Percentiles rank a stretch among this genome's conserved stretches.
Evolutionary conservation across 2,329 filamentous ascomycete genomes (phyloP).

Genomic region (Pseudogymnoascus sp.): DNA sequence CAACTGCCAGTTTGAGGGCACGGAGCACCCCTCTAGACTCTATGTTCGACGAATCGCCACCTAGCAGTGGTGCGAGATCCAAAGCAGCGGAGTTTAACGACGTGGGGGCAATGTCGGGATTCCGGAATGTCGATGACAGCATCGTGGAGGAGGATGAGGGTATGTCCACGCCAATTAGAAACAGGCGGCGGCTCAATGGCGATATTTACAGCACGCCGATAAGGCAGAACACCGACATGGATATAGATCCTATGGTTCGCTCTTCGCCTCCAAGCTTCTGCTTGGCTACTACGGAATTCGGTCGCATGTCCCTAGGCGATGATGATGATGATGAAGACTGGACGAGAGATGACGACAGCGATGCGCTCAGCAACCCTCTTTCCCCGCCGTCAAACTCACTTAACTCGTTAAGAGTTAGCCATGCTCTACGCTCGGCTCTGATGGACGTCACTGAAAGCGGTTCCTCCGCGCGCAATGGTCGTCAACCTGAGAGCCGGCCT

Average conservation of each 20-base stretch:
- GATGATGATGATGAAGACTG: constrained; percentile 60
- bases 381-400: constrained; percentile 52
- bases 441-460: constrained; percentile 46
- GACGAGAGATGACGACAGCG: constrained; percentile 50
- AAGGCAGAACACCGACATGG: constrained; percentile 18
- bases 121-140: constrained; percentile 48
- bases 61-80: constrained; percentile 45
- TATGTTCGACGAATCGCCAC: constrained; percentile 75
- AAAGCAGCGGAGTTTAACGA: constrained; percentile 30
- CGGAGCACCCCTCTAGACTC: constrained; percentile 68
- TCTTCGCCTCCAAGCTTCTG: constrained; percentile 30
- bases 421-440: constrained; percentile 49
- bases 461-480: constrained; percentile 34
- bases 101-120: constrained; percentile 35
- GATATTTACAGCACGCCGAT: constrained; percentile 16
- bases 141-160: constrained; percentile 61
- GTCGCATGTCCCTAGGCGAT: constrained; percentile 52
- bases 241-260: constrained; percentile 20
- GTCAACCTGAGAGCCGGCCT: constrained; percentile 50
- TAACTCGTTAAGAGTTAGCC: constrained; percentile 48
- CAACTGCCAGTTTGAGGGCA: constrained; percentile 59
- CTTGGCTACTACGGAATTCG: constrained; percentile 36
- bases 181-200: constrained; percentile 5
- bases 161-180: constrained; percentile 42
- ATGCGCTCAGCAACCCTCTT: constrained; percentile 48